phyloP scores from a whole-genome alignment of 192 early-diverging fungal species.

The Coemansia sp. region DNA sequence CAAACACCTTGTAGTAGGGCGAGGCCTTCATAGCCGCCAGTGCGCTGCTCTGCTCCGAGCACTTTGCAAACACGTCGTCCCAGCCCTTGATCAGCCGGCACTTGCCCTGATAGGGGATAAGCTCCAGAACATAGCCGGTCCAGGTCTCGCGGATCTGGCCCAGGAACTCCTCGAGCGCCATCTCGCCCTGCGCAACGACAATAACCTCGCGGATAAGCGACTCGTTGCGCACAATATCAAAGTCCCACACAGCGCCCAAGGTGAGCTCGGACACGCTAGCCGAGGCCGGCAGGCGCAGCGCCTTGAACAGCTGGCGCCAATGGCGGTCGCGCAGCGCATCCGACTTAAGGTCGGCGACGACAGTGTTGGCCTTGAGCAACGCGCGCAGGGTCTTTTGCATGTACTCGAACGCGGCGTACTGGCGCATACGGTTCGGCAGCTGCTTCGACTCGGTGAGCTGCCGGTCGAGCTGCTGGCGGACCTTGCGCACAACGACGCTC shows the following conservation, averaged over 20 bases:
- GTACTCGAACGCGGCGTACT: slow-evolving; percentile 96
- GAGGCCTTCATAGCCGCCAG: slow-evolving; percentile 97
- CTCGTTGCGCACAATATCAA: slow-evolving; percentile 89
- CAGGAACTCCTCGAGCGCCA: slow-evolving; percentile 99
- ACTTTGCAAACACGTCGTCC: slow-evolving; percentile 98
- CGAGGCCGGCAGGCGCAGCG: slow-evolving; percentile 73
- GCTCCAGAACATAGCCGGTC: slow-evolving; percentile 90
- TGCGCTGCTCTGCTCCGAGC: slow-evolving; percentile 93
- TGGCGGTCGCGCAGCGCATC: slow-evolving; percentile 97
- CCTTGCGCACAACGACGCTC: slow-evolving; percentile 85
- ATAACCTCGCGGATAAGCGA: slow-evolving; percentile 85
- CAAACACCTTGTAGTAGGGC: slow-evolving; percentile 97
- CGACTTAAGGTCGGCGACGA: slow-evolving; percentile 90
- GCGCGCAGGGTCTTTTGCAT: slow-evolving; percentile 84
- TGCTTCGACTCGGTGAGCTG: slow-evolving; percentile 84
- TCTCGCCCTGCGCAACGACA: slow-evolving; percentile 95
- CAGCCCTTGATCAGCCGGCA: slow-evolving; percentile 96
- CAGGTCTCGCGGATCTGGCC: slow-evolving; percentile 90
- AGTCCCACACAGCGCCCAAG: slow-evolving; percentile 94
- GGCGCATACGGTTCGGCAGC: slow-evolving; percentile 95
- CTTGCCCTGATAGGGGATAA: slow-evolving; percentile 98
- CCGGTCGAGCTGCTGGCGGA: slow-evolving; percentile 84
- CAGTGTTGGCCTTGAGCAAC: slow-evolving; percentile 79
- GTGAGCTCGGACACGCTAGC: slow-evolving; percentile 80
- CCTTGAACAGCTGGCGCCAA: slow-evolving; percentile 94